These are phyloP conservation scores for Castanospermum australe DNA, from an alignment of 306 rosid genomes.

Conservation along the genomic window DNA sequence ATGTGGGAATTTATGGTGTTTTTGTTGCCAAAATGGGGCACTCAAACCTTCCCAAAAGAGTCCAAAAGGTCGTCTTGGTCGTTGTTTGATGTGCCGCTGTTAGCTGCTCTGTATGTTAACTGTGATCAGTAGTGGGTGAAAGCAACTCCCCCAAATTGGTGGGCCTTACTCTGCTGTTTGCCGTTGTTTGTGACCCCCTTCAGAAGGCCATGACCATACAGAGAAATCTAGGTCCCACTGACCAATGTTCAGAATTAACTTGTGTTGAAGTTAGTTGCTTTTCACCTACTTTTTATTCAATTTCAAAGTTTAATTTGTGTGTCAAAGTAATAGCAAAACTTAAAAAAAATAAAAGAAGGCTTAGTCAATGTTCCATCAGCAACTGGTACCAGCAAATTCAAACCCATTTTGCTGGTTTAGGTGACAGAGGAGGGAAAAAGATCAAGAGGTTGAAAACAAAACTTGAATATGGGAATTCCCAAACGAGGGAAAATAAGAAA, in stretches of 20 bases:
- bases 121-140: background rate
- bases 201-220: background rate
- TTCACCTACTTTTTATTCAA: background rate
- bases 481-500: background rate
- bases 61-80: slow-evolving; percentile 5
- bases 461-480: background rate
- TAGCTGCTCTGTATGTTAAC: background rate
- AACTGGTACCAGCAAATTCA: background rate
- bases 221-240: background rate
- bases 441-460: background rate
- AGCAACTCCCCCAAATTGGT: background rate
- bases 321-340: background rate
- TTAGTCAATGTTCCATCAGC: background rate
- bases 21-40: background rate
- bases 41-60: slow-evolving; percentile 2
- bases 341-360: background rate
- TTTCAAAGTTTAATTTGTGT: background rate
- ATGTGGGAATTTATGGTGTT: slow-evolving; percentile 32
- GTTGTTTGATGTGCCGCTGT: background rate
- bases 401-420: background rate
- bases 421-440: background rate
- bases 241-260: background rate
- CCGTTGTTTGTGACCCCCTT: background rate
- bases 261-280: background rate
- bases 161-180: background rate